Evolutionary conservation across 2,329 filamentous ascomycete species (phyloP).

Genomic region (Fusarium sp.): DNA sequence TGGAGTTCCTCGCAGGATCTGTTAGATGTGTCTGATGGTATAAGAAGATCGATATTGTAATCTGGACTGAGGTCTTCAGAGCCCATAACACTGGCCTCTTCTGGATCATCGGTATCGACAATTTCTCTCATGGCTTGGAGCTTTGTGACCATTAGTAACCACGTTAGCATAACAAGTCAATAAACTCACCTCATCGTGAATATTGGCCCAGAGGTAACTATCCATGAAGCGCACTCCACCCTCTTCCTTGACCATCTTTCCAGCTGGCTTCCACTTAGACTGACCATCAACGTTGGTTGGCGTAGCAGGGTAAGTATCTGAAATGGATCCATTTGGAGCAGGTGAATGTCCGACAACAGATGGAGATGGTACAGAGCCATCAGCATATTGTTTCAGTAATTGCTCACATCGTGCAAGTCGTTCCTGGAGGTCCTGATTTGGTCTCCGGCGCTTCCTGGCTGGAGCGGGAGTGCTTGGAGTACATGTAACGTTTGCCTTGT

Average conservation of each 20-base stretch:
- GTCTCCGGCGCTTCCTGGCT: constrained; percentile 67
- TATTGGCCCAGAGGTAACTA: constrained; percentile 63
- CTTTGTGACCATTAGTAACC: constrained; percentile 49
- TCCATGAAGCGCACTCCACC: constrained; percentile 68
- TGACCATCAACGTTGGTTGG: constrained; percentile 47
- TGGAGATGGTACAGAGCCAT: constrained; percentile 46
- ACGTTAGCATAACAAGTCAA: not conserved
- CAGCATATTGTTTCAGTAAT: constrained; percentile 67
- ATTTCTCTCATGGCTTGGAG: constrained; percentile 70
- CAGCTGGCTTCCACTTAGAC: constrained; percentile 56
- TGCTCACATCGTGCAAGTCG: constrained; percentile 69
- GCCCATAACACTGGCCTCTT: constrained; percentile 61
- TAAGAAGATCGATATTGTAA: constrained; percentile 62
- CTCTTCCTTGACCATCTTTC: constrained; percentile 67
- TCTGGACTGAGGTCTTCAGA: constrained; percentile 64
- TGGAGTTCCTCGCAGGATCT: constrained; percentile 64
- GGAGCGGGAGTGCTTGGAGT: constrained; percentile 70
- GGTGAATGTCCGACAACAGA: constrained; percentile 32
- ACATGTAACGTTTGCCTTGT: constrained; percentile 68
- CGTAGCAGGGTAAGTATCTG: constrained; percentile 44
- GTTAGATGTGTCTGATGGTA: constrained; percentile 55
- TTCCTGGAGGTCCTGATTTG: constrained; percentile 71
- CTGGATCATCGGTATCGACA: constrained; percentile 60
- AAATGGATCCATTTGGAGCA: constrained; percentile 33
- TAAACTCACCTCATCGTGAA: constrained; percentile 65